These are phyloP conservation scores for Sphagnum fallax DNA, from an alignment of 228 moss, liverwort and hornwort genomes.

Conservation along the genomic window DNA sequence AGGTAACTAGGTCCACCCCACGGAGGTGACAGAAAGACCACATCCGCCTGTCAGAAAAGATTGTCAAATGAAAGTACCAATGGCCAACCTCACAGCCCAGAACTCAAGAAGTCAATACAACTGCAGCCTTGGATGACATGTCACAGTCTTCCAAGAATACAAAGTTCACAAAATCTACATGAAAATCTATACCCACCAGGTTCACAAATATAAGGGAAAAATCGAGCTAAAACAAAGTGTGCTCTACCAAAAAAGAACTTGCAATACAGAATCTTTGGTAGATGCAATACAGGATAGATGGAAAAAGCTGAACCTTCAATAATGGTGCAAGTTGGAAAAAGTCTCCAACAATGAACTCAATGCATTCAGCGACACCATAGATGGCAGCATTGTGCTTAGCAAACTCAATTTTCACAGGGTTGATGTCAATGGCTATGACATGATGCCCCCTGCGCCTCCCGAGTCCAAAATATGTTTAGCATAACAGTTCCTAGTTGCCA, in stretches of 20 bases:
- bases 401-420: constrained; percentile 65
- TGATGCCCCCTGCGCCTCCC: constrained; percentile 46
- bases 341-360: constrained; percentile 86
- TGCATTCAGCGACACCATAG: constrained; percentile 73
- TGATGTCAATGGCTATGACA: constrained; percentile 88
- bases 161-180: neutral
- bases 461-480: neutral
- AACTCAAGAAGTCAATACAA: no score
- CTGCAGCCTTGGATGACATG: neutral
- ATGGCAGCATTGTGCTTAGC: constrained; percentile 87
- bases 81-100: no score
- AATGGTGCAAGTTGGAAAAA: constrained; percentile 70
- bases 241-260: no score
- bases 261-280: no score
- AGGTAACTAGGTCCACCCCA: constrained; percentile 91
- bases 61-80: neutral
- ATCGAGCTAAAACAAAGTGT: no score
- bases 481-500: neutral
- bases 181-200: no score
- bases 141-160: neutral
- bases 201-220: no score
- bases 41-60: constrained; percentile 52
- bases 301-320: constrained; percentile 40
- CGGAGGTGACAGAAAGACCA: constrained; percentile 88
- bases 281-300: no score